Evolutionary conservation across 208 protist genomes (phyloP).

Genomic region (Leishmania mexicana): DNA sequence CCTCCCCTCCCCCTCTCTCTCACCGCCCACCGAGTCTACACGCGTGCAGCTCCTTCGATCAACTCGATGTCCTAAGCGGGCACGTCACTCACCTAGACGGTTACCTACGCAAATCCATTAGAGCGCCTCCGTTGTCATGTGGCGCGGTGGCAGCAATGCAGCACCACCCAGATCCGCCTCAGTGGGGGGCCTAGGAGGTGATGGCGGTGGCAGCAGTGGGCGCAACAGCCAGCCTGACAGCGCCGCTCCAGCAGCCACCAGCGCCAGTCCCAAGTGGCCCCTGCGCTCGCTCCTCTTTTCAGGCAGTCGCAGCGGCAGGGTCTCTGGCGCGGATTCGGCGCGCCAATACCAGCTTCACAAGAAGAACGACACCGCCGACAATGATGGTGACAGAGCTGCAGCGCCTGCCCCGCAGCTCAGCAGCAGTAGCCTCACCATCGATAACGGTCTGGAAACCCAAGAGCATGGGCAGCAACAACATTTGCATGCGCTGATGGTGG

Average conservation of each 20-base stretch:
- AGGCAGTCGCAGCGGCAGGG: no score
- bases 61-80: not conserved
- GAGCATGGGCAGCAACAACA: not conserved
- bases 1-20: not conserved
- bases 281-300: constrained; percentile 11
- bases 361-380: constrained; percentile 19
- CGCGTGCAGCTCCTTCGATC: not conserved
- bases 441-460: not conserved
- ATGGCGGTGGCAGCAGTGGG: not conserved
- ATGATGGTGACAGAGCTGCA: not conserved
- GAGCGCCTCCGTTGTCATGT: not conserved
- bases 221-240: not conserved
- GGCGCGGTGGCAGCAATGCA: not conserved
- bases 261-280: constrained; percentile 3
- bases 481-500: not conserved
- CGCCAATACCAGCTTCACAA: constrained; percentile 23
- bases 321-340: not conserved
- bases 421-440: not conserved
- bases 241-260: not conserved
- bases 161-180: not conserved
- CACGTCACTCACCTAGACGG: not conserved
- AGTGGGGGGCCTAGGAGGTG: not conserved
- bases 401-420: not conserved
- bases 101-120: not conserved
- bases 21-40: not conserved